Conservation (phyloP, 1,284 basidiomycete species). For the Ustilago trichophora region DNA sequence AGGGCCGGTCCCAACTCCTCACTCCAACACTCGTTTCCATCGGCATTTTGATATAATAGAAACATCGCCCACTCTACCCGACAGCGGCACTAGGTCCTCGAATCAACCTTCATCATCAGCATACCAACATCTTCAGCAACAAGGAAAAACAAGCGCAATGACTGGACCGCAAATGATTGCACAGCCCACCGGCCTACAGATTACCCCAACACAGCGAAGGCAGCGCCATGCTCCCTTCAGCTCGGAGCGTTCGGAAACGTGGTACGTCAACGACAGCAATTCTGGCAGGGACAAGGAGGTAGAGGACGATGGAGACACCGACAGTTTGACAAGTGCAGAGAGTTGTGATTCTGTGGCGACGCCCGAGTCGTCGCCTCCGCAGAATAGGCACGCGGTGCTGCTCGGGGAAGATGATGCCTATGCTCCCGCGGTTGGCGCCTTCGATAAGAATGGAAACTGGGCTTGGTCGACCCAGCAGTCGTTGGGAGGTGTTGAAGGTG, state of each 20-base stretch:
- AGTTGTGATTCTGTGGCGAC: conserved; percentile 27
- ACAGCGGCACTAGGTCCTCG: no score
- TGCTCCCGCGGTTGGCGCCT: conserved; percentile 3
- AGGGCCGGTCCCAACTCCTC: not conserved
- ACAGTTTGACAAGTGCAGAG: conserved; percentile 22
- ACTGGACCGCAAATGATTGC: not conserved
- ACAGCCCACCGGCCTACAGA: not conserved
- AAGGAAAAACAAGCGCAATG: not conserved
- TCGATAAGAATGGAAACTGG: conserved; percentile 25
- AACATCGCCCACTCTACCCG: no score
- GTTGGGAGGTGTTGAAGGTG: not conserved
- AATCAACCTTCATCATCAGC: not conserved
- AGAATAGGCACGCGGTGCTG: conserved; percentile 6
- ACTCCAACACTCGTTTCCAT: not conserved
- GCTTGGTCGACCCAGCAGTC: conserved; percentile 1
- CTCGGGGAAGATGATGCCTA: conserved; percentile 1
- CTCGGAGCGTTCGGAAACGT: conserved; percentile 1
- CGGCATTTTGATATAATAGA: not conserved
- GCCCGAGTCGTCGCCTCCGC: conserved; percentile 18
- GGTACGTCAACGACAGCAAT: conserved; percentile 19
- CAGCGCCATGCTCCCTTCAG: not conserved
- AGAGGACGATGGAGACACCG: conserved; percentile 15
- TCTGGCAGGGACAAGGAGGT: conserved; percentile 9
- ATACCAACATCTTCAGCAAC: not conserved
- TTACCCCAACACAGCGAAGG: not conserved